These are phyloP conservation scores for Filosporella fistucella DNA, from an alignment of 495 filamentous ascomycete genomes.

Conservation along the genomic window DNA sequence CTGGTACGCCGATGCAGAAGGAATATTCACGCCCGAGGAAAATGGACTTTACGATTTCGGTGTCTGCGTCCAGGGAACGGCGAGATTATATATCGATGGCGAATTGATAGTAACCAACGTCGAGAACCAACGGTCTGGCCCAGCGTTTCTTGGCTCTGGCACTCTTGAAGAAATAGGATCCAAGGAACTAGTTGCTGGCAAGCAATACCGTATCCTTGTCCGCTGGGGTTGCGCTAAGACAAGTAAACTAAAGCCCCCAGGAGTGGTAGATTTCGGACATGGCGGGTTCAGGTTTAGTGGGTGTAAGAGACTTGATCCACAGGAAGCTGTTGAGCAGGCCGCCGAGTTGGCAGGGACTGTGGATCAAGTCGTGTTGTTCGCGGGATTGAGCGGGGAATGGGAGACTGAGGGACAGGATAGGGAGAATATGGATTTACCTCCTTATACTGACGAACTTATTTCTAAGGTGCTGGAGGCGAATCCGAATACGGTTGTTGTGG, in stretches of 20 bases:
- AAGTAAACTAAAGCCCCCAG: conserved; percentile 48
- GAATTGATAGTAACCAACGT: conserved; percentile 62
- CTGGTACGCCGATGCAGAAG: conserved; percentile 59
- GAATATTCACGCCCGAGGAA: conserved; percentile 49
- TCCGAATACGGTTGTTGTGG: conserved; percentile 59
- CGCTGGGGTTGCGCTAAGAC: conserved; percentile 61
- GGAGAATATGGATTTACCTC: conserved; percentile 27
- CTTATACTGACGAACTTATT: conserved; percentile 52
- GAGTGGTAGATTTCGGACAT: conserved; percentile 46
- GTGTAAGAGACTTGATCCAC: conserved; percentile 45
- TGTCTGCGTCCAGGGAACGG: conserved; percentile 61
- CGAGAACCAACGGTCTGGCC: conserved; percentile 51
- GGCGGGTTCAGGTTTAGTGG: conserved; percentile 61
- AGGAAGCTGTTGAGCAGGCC: conserved; percentile 54
- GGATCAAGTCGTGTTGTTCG: conserved; percentile 63
- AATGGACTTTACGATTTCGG: conserved; percentile 47
- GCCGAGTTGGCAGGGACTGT: conserved; percentile 52
- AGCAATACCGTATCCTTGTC: conserved; percentile 52
- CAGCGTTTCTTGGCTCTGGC: conserved; percentile 53
- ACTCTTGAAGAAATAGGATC: conserved; percentile 54
- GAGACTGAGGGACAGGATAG: conserved; percentile 64
- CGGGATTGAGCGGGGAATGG: conserved; percentile 66
- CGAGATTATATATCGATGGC: conserved; percentile 57
- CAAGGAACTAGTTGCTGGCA: conserved; percentile 49
- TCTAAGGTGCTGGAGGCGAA: conserved; percentile 50